Percentiles rank a stretch among this genome's conserved stretches.
These are phyloP conservation scores for Naganishia sp. DNA, from an alignment of 1,284 basidiomycete genomes.

Conservation along the genomic window DNA sequence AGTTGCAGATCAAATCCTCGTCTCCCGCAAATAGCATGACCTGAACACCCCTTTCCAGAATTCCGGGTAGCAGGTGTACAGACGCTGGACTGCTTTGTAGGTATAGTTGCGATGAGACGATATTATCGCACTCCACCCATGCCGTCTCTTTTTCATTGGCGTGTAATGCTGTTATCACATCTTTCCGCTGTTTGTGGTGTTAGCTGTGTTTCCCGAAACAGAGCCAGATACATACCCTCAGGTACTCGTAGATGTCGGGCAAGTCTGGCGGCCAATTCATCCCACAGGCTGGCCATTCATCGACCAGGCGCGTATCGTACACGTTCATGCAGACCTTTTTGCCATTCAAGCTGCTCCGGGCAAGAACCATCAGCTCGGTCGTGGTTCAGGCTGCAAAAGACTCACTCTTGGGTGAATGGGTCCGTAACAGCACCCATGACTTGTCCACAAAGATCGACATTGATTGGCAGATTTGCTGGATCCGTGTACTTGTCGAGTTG, in stretches of 20 bases:
- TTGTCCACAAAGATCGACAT: constrained; percentile 65
- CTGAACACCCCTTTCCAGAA: constrained; percentile 72
- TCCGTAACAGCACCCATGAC: constrained; percentile 66
- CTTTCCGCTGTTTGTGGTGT: constrained; percentile 60
- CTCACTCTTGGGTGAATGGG: constrained; percentile 65
- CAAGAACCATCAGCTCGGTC: background rate
- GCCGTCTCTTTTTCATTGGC: constrained; percentile 73
- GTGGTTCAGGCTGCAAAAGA: background rate
- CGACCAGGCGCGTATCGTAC: constrained; percentile 88
- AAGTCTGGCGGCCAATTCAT: constrained; percentile 99
- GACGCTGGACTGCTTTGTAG: constrained; percentile 66
- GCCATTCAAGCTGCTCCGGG: constrained; percentile 64
- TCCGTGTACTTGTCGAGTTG: constrained; percentile 57
- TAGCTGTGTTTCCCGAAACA: background rate
- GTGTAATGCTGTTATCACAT: constrained; percentile 82
- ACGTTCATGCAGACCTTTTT: constrained; percentile 83
- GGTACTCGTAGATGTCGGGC: constrained; percentile 71
- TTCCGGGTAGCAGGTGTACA: constrained; percentile 72
- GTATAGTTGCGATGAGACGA: constrained; percentile 68
- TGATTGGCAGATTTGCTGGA: constrained; percentile 61
- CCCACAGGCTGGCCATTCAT: constrained; percentile 84
- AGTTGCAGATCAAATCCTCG: constrained; percentile 95
- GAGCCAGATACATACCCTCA: constrained; percentile 63
- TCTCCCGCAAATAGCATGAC: constrained; percentile 93
- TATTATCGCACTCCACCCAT: constrained; percentile 84